Conservation (phyloP, 495 filamentous ascomycete genomes). For the Clavariopsis aquatica region DNA sequence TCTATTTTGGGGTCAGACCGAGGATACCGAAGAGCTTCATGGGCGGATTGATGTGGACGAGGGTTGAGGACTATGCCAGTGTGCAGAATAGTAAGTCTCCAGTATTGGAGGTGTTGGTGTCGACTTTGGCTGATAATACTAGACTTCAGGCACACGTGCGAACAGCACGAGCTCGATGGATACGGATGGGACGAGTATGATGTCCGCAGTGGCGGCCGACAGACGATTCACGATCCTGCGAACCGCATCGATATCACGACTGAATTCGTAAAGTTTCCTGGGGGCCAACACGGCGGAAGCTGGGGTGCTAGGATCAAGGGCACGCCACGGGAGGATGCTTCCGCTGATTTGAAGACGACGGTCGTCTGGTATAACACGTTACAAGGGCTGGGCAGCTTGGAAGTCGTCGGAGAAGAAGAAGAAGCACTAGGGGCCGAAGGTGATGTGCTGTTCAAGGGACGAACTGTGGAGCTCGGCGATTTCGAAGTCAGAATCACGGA, state of each 20-base stretch:
- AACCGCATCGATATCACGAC: constrained; percentile 90
- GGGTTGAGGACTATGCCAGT: constrained; percentile 75
- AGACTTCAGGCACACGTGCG: constrained; percentile 93
- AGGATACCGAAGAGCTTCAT: constrained; percentile 82
- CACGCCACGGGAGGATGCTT: constrained; percentile 67
- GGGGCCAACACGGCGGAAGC: constrained; percentile 81
- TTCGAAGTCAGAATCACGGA: constrained; percentile 80
- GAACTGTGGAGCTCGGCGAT: constrained; percentile 72
- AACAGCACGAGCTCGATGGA: constrained; percentile 92
- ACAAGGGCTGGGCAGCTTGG: constrained; percentile 72
- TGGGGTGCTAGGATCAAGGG: constrained; percentile 92
- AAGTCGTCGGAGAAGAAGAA: constrained; percentile 56
- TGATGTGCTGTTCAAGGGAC: constrained; percentile 74
- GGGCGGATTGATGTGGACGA: constrained; percentile 85
- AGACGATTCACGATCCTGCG: constrained; percentile 84
- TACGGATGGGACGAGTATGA: constrained; percentile 99
- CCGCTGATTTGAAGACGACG: constrained; percentile 66
- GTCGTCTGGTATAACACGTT: constrained; percentile 78
- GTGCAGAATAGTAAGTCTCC: constrained; percentile 75
- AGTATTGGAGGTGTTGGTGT: not conserved
- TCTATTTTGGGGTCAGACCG: constrained; percentile 93
- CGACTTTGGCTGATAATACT: constrained; percentile 8
- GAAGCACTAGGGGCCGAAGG: constrained; percentile 60
- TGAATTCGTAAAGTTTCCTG: constrained; percentile 89
- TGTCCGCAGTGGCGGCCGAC: constrained; percentile 76